Evolutionary conservation across 2,329 filamentous ascomycete species (phyloP), one percentile per base, ranked within the genome.

Genomic region (Colletotrichum orbiculare): DNA sequence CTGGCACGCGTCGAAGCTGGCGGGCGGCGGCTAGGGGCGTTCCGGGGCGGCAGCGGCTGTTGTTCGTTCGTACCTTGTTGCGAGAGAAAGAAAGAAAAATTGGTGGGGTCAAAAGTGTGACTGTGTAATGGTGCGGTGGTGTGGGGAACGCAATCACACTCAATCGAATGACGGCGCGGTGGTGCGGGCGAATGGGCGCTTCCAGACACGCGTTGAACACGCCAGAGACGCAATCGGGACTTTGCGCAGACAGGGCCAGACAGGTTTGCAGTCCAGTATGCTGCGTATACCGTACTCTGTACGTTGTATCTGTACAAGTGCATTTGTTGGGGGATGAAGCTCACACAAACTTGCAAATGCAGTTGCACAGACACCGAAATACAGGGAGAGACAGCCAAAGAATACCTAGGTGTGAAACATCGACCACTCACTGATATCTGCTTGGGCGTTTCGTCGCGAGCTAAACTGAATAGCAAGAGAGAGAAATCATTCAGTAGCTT

Each of bases 121-220:
- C 35, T 48, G 58, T 60, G 60, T 55, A 39, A 50, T 39, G 47
- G 35, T 41, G 56, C 33, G 57, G 57, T 45, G 35, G 38, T 45
- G 46, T 57, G 50, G 62, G 62, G 41, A 57, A 25, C 4, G 25
- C 25, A 25, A 25, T 25, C 25, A 25, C 47, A 61, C 25, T 17
- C 41, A 25, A 55, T 55, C 35, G 50, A 61, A 50, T 55, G 45
- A 55, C 50, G 34, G 34, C 8, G 45, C 43, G 38, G 46, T 25
- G 38, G 42, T 37, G 42, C 38, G 45, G 45, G 25, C 38, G 50
- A 64, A 55, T 61, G 57, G 61, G 57, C 49, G 35, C 49, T 54
- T 60, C 57, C 47, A 46, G 50, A n/a, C 61, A 64, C 38, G 61
- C 55, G 48, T 48, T 33, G 48, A 64, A 17, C 55, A 43, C 15